Percentiles rank a stretch among this genome's conserved stretches.
phyloP scores from a whole-genome alignment of 768 basidiomycete species.

The Grammothele lineata region DNA sequence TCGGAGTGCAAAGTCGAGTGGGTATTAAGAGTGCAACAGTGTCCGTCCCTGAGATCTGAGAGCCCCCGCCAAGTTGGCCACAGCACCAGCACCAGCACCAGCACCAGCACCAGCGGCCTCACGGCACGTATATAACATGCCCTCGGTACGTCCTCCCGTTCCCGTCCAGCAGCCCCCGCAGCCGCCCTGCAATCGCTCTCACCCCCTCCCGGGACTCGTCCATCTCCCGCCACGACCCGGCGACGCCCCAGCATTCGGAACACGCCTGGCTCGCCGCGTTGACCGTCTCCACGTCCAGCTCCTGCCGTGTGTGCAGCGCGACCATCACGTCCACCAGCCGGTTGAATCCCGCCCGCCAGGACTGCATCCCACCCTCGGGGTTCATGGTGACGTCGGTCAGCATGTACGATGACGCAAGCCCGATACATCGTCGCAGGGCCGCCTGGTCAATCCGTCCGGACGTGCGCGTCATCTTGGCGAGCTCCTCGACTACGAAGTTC shows the following conservation, averaged over 20 bases:
- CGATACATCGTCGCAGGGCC: constrained; percentile 58
- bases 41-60: too few species aligned
- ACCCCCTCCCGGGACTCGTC: constrained; percentile 62
- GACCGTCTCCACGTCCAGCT: constrained; percentile 75
- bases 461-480: constrained; percentile 47
- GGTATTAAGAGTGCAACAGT: too few species aligned
- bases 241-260: constrained; percentile 78
- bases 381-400: constrained; percentile 70
- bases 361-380: constrained; percentile 46
- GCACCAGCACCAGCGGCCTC: too few species aligned
- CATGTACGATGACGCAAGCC: constrained; percentile 74
- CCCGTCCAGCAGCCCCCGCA: constrained; percentile 53
- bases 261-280: constrained; percentile 66
- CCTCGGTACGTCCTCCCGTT: constrained; percentile 45
- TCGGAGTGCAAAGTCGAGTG: too few species aligned
- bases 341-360: constrained; percentile 67
- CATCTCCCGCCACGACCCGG: constrained; percentile 64
- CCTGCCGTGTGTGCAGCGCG: constrained; percentile 60
- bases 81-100: too few species aligned
- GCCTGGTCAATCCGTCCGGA: constrained; percentile 53
- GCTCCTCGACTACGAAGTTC: constrained; percentile 50
- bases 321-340: constrained; percentile 68
- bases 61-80: too few species aligned
- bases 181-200: constrained; percentile 52
- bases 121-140: constrained; percentile 33